Evolutionary conservation across 495 filamentous ascomycete species (phyloP).

Genomic region (Corynascus novoguineensis): DNA sequence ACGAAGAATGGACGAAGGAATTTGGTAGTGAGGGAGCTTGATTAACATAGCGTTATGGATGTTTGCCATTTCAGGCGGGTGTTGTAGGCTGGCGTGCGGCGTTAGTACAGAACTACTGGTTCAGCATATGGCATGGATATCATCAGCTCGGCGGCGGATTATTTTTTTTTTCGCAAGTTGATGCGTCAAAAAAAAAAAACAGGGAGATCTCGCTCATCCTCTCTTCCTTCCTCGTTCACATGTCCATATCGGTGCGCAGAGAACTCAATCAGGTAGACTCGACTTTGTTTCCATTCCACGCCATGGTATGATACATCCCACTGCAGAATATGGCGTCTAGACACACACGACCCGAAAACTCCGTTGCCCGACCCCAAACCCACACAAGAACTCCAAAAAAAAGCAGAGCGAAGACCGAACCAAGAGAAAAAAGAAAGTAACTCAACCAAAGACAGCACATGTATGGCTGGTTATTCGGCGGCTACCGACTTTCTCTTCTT

Average conservation of each 20-base stretch:
- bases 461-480: conserved; percentile 18
- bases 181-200: neutral
- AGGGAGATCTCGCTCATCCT: neutral
- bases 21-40: conserved; percentile 87
- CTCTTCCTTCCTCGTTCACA: neutral
- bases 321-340: conserved; percentile 15
- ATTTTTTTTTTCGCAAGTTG: conserved; percentile 4
- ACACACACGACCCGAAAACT: conserved; percentile 21
- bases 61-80: conserved; percentile 15
- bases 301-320: conserved; percentile 30
- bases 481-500: conserved; percentile 43
- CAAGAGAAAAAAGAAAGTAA: conserved; percentile 5
- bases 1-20: conserved; percentile 91
- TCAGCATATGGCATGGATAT: conserved; percentile 13
- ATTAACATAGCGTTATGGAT: neutral
- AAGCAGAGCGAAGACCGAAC: conserved; percentile 14
- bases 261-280: neutral
- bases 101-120: conserved; percentile 17
- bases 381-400: conserved; percentile 19
- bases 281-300: conserved; percentile 21
- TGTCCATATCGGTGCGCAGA: neutral
- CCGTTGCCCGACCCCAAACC: conserved; percentile 24
- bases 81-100: conserved; percentile 24
- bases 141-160: neutral
- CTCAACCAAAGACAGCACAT: conserved; percentile 3